These are phyloP conservation scores for Auriscalpium microsporum DNA, from an alignment of 768 basidiomycete species.

Conservation along the genomic window DNA sequence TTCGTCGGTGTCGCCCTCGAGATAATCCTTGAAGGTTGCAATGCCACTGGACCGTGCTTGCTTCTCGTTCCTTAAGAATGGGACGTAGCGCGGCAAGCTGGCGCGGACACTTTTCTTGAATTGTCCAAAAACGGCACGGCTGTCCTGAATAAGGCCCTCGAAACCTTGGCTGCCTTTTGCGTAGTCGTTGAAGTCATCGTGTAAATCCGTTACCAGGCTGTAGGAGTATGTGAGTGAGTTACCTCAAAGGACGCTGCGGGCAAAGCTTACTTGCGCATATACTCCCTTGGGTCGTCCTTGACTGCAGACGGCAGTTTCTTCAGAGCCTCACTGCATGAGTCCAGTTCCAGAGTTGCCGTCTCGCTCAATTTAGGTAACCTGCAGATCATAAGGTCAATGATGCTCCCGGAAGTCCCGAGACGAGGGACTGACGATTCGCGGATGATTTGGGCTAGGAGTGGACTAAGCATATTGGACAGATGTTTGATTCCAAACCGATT, in stretches of 20 bases:
- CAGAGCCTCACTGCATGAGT: slow-evolving; percentile 20
- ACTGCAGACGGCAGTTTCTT: slow-evolving; percentile 22
- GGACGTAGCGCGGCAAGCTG: slow-evolving; percentile 30
- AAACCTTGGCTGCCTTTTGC: slow-evolving; percentile 22
- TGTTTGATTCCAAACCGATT: slow-evolving; percentile 31
- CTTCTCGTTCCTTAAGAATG: slow-evolving; percentile 1
- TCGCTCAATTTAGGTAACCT: slow-evolving; percentile 25
- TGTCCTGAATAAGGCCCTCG: slow-evolving; percentile 25
- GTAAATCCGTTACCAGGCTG: slow-evolving; percentile 27
- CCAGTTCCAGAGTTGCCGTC: slow-evolving; percentile 20
- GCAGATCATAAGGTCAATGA: background rate
- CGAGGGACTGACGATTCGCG: slow-evolving; percentile 17
- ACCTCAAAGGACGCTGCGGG: background rate
- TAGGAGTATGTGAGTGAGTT: slow-evolving; percentile 18
- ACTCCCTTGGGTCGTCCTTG: slow-evolving; percentile 28
- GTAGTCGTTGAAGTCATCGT: slow-evolving; percentile 20
- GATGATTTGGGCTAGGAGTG: slow-evolving; percentile 30
- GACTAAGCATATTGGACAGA: slow-evolving; percentile 28
- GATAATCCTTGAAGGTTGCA: background rate
- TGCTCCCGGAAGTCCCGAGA: background rate
- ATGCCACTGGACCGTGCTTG: background rate
- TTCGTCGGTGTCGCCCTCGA: background rate
- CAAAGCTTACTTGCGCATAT: background rate
- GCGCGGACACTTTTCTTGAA: slow-evolving; percentile 25
- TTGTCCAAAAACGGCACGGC: slow-evolving; percentile 19